Percentiles rank a stretch among this genome's conserved stretches.
These are phyloP conservation scores for Pseudogymnoascus sp. DNA, from an alignment of 2,329 filamentous ascomycete genomes.

Conservation along the genomic window DNA sequence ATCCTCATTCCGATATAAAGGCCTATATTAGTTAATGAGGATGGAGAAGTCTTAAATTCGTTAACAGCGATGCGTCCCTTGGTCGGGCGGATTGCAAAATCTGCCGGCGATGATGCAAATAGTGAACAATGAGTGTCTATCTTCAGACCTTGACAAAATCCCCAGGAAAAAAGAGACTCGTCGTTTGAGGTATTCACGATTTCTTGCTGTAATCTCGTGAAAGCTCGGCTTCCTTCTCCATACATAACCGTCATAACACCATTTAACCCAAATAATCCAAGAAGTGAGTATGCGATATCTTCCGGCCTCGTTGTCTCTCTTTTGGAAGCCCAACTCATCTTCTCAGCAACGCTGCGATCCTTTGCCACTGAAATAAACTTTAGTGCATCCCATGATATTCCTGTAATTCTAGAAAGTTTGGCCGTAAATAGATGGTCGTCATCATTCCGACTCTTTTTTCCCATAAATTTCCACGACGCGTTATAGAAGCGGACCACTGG, in stretches of 20 bases:
- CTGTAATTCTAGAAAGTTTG: background rate
- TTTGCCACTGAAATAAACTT: background rate
- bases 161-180: constrained; percentile 28
- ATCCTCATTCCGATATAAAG: background rate
- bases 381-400: background rate
- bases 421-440: background rate
- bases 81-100: background rate
- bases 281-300: constrained; percentile 37
- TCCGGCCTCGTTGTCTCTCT: constrained; percentile 30
- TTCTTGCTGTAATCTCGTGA: constrained; percentile 30
- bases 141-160: background rate
- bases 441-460: background rate
- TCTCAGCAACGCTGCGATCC: constrained; percentile 24
- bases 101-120: constrained; percentile 7
- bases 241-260: constrained; percentile 36
- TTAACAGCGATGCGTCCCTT: background rate
- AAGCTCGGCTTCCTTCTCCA: constrained; percentile 31
- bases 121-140: background rate
- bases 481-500: constrained; percentile 9
- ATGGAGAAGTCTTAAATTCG: background rate
- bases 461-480: constrained; percentile 1
- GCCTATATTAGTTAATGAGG: background rate
- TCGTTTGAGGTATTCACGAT: constrained; percentile 30
- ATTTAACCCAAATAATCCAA: constrained; percentile 36
- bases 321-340: constrained; percentile 35